These are phyloP conservation scores for Exophiala mesophila DNA, from an alignment of 2,329 filamentous ascomycete genomes.

Conservation along the genomic window DNA sequence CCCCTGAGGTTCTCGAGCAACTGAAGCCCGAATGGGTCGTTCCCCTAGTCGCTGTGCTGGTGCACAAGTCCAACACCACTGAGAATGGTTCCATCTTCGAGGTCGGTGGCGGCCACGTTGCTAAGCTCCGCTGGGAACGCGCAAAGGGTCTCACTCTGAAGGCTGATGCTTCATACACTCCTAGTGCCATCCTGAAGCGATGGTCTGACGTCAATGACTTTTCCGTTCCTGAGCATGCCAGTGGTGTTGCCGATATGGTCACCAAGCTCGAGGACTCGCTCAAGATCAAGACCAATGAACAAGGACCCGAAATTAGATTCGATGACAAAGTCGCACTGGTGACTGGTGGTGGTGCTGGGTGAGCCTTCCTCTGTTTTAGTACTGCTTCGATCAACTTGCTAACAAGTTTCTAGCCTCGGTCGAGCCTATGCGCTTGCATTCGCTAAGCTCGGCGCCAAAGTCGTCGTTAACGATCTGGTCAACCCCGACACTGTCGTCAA, in stretches of 20 bases:
- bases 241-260: slow-evolving; percentile 83
- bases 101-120: slow-evolving; percentile 83
- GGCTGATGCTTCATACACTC: slow-evolving; percentile 81
- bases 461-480: slow-evolving; percentile 94
- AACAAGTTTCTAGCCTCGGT: slow-evolving; percentile 59
- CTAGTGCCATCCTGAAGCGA: slow-evolving; percentile 79
- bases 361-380: slow-evolving; percentile 29
- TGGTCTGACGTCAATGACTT: slow-evolving; percentile 88
- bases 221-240: slow-evolving; percentile 74
- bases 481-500: slow-evolving; percentile 86
- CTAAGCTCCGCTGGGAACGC: slow-evolving; percentile 94
- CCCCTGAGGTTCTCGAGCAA: slow-evolving; percentile 79
- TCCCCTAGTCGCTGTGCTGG: slow-evolving; percentile 81
- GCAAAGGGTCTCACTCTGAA: slow-evolving; percentile 83
- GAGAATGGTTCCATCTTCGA: slow-evolving; percentile 92
- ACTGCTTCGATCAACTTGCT: slow-evolving; percentile 24
- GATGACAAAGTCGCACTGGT: slow-evolving; percentile 79
- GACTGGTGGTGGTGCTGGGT: slow-evolving; percentile 80
- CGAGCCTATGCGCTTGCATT: slow-evolving; percentile 86
- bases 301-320: slow-evolving; percentile 72
- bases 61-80: slow-evolving; percentile 73
- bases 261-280: slow-evolving; percentile 75
- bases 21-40: slow-evolving; percentile 94
- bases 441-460: slow-evolving; percentile 72
- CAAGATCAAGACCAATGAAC: slow-evolving; percentile 67